Base-by-base conservation (phyloP, 768 basidiomycete genomes). In the Leccinum aurantiacum region DNA sequence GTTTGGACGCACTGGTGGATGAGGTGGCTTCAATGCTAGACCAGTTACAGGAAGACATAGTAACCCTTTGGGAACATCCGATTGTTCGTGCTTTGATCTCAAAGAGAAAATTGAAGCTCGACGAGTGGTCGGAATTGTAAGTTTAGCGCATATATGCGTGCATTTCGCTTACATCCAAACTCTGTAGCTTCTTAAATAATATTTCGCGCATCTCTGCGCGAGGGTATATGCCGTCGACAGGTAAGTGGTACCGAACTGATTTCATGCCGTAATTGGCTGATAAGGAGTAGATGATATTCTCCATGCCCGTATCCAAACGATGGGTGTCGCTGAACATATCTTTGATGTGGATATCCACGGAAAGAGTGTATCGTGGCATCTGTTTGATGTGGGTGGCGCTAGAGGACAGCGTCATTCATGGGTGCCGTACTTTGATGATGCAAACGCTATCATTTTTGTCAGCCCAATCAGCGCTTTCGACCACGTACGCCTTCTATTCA, bases 61-160 rank as follows among this genome's bases (percentile, higher is more conserved):
- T 79, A 59, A 79, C 84, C 57, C 79, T 94, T 22, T 93, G 91
- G 90, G 76, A 79, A 51, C 86, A 91, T 63, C 82, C 87, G 0
- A 80, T 82, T 9, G 91, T 94, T 55, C 84, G 82, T 67, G 83
- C 80, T 27, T 74, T 93, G 71, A 86, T 91, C 50, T 77, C 77
- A 22, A 85, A 82, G 67, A 80, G 91, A 59, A 85, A 86, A 59
- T 74, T 93, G 53, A 87, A 89, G 67, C 77, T 93, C 54, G 91
- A 93, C 63, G 91, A 94, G 71, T 92, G 91, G 87, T 85, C 90
- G 13, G 91, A 93, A 75, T 94, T 90, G 91, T 93, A 69, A 73
- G 91, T 79, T 47, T 13, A 9, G 47, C 22, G 69, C 66, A 64
- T 72, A 65, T 65, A 75, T 67, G 64, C 63, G 24, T 53, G 38